A percentile compares a stretch with the other conserved stretches of the same genome.
phyloP scores from a whole-genome alignment of 768 basidiomycete species.

The Termitomyces sp. region DNA sequence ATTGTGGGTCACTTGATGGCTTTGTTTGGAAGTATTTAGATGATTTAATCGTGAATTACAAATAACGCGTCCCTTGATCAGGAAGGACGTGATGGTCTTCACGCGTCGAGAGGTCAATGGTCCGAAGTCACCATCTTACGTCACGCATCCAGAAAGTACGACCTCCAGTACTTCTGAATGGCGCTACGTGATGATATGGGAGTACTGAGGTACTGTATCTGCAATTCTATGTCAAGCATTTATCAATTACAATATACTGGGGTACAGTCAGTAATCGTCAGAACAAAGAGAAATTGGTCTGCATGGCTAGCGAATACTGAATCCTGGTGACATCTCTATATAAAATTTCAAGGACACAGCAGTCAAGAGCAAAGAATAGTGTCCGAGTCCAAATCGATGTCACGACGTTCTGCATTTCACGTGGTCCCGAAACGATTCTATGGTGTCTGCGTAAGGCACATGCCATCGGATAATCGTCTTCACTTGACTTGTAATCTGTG shows the following conservation, averaged over 20 bases:
- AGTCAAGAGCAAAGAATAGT: not conserved
- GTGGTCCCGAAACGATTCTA: conserved; percentile 4
- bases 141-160: too few relatives aligned
- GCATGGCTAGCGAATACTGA: too few relatives aligned
- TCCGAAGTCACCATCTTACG: too few relatives aligned
- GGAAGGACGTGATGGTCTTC: not conserved
- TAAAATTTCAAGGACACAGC: not conserved
- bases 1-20: not conserved
- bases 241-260: not conserved
- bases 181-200: too few relatives aligned
- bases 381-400: not conserved
- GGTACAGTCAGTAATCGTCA: not conserved
- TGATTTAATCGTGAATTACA: not conserved
- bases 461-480: not conserved
- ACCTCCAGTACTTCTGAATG: too few relatives aligned
- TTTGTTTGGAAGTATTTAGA: not conserved
- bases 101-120: too few relatives aligned
- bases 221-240: not conserved
- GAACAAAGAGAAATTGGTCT: conserved; percentile 9
- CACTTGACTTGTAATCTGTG: conserved; percentile 2
- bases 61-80: conserved; percentile 5
- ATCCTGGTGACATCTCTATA: not conserved
- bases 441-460: not conserved
- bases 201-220: too few relatives aligned
- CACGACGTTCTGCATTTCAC: not conserved